These are phyloP conservation scores for Cnidoscolus chayamansa DNA, from an alignment of 441 rosid genomes.

Conservation along the genomic window DNA sequence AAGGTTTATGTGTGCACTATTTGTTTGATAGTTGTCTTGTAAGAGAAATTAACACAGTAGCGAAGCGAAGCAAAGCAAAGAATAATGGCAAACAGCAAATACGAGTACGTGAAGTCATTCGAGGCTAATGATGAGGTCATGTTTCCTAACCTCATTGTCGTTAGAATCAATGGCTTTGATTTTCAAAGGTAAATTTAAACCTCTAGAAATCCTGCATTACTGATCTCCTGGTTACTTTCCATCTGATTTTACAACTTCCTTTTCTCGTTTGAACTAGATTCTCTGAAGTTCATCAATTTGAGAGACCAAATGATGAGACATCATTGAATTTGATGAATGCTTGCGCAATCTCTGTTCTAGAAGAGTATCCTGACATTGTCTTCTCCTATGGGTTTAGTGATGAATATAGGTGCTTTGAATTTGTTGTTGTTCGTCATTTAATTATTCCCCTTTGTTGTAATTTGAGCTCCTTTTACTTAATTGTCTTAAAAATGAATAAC, in stretches of 20 bases:
- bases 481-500: too few species aligned
- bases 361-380: conserved; percentile 70
- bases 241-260: background rate
- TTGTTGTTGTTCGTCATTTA: background rate
- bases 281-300: conserved; percentile 63
- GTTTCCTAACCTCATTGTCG: conserved; percentile 61
- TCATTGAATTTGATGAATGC: conserved; percentile 71
- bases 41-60: background rate
- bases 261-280: conserved; percentile 36
- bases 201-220: background rate
- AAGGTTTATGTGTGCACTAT: background rate
- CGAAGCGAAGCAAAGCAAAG: background rate
- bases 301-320: conserved; percentile 70
- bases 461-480: background rate
- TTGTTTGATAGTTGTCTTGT: background rate
- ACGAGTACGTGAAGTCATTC: conserved; percentile 81
- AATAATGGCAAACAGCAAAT: conserved; percentile 90
- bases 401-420: conserved; percentile 55
- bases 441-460: background rate
- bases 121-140: conserved; percentile 69
- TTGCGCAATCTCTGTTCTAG: conserved; percentile 58
- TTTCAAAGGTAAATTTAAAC: conserved; percentile 44
- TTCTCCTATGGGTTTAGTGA: conserved; percentile 82
- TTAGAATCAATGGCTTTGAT: conserved; percentile 57
- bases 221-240: background rate